Evolutionary conservation across 2,329 filamentous ascomycete species (phyloP).

Genomic region (Fusarium sp.): DNA sequence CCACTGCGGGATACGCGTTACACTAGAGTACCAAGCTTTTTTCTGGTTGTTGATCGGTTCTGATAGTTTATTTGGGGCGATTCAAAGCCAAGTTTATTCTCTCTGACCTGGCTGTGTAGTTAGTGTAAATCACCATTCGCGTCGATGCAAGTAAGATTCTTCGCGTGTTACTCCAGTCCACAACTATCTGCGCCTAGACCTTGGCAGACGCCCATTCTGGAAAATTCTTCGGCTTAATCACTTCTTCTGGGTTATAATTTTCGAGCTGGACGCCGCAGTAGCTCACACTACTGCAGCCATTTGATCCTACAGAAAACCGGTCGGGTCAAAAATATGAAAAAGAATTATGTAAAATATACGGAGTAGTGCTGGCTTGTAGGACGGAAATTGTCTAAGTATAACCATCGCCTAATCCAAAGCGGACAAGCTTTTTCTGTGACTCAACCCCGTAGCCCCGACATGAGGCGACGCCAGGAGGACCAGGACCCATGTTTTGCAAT

Average conservation of each 20-base stretch:
- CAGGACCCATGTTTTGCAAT: conserved; percentile 22
- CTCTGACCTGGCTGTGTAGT: conserved; percentile 5
- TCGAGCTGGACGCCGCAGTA: conserved; percentile 16
- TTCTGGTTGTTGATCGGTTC: conserved; percentile 40
- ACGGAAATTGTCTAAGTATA: not conserved
- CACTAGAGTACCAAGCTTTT: conserved; percentile 48
- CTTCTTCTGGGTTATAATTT: conserved; percentile 4
- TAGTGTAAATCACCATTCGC: conserved; percentile 20
- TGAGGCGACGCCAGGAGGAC: conserved; percentile 17
- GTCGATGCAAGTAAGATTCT: conserved; percentile 37
- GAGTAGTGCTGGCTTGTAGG: not conserved
- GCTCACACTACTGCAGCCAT: conserved; percentile 12
- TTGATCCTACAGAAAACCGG: not conserved
- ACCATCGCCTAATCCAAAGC: not conserved
- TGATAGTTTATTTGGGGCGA: conserved; percentile 15
- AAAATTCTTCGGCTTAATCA: not conserved
- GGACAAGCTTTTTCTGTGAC: not conserved
- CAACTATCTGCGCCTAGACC: conserved; percentile 7
- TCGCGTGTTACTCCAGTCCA: not conserved
- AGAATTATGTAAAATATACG: not conserved
- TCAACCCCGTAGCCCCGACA: conserved; percentile 1
- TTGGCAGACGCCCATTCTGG: conserved; percentile 10
- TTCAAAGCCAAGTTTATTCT: conserved; percentile 16
- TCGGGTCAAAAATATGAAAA: not conserved
- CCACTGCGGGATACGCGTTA: conserved; percentile 39